These are phyloP conservation scores for Bifiguratus adelaidae DNA, from an alignment of 192 early-diverging fungal genomes.

Conservation along the genomic window DNA sequence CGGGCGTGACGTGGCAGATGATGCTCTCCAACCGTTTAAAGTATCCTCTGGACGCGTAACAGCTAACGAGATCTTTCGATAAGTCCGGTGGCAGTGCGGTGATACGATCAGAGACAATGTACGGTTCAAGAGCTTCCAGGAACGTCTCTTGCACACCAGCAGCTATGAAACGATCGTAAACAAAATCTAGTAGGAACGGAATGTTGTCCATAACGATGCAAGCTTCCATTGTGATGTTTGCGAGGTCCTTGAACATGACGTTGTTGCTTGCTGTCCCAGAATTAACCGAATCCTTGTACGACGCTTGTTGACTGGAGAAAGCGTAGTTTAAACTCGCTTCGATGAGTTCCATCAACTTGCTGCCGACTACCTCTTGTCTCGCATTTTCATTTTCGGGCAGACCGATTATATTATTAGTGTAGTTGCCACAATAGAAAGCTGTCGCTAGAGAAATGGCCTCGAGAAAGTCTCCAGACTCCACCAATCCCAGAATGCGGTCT, in stretches of 20 bases:
- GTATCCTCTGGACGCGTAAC: conserved; percentile 28
- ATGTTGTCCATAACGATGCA: conserved; percentile 41
- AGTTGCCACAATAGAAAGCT: conserved; percentile 41
- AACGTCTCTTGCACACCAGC: conserved; percentile 33
- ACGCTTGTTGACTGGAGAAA: conserved; percentile 33
- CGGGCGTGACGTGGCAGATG: conserved; percentile 44
- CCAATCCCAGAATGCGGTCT: conserved; percentile 41
- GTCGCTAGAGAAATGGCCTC: conserved; percentile 46
- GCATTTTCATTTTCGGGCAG: conserved; percentile 40
- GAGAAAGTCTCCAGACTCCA: conserved; percentile 43
- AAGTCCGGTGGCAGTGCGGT: conserved; percentile 41
- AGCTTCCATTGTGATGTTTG: conserved; percentile 36
- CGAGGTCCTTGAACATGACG: conserved; percentile 31
- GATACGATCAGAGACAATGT: conserved; percentile 40
- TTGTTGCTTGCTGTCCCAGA: conserved; percentile 22
- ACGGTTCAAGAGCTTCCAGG: conserved; percentile 34
- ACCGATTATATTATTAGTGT: conserved; percentile 45
- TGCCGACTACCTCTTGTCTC: conserved; percentile 37
- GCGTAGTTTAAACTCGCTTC: conserved; percentile 39
- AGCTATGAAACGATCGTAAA: conserved; percentile 41
- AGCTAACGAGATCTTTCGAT: conserved; percentile 44
- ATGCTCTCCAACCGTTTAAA: conserved; percentile 34
- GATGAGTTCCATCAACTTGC: conserved; percentile 41
- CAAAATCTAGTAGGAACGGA: conserved; percentile 37
- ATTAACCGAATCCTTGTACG: conserved; percentile 25